Evolutionary conservation across 2,329 filamentous ascomycete species (phyloP).

Genomic region (Talaromyces verruculosus): DNA sequence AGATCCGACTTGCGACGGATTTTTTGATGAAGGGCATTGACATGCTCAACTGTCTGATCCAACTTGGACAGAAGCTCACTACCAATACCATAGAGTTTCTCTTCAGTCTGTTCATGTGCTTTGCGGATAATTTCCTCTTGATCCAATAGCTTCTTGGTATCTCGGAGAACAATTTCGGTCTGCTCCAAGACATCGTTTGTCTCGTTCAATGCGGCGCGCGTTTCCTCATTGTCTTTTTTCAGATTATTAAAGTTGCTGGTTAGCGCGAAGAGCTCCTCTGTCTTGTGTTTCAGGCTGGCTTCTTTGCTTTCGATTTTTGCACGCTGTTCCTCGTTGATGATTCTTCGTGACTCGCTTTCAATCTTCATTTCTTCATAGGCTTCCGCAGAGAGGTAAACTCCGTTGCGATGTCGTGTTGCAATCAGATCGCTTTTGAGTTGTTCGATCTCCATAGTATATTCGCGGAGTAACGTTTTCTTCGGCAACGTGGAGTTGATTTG

Average conservation of each 20-base stretch:
- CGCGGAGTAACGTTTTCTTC: constrained; percentile 86
- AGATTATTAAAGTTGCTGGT: constrained; percentile 84
- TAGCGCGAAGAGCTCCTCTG: constrained; percentile 84
- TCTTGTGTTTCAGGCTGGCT: constrained; percentile 83
- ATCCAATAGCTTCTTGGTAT: constrained; percentile 71
- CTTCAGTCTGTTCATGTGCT: constrained; percentile 83
- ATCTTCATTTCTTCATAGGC: constrained; percentile 87
- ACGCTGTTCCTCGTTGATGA: constrained; percentile 86
- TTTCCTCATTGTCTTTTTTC: constrained; percentile 85
- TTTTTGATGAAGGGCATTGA: constrained; percentile 80
- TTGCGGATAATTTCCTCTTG: constrained; percentile 78
- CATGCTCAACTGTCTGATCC: constrained; percentile 73
- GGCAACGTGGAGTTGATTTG: constrained; percentile 89
- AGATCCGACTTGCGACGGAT: constrained; percentile 81
- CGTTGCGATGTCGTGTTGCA: constrained; percentile 87
- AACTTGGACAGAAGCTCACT: constrained; percentile 75
- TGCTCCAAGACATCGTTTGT: constrained; percentile 81
- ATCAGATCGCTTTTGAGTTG: constrained; percentile 92
- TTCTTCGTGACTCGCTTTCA: constrained; percentile 86
- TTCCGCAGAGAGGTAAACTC: constrained; percentile 88
- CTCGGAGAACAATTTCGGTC: constrained; percentile 77
- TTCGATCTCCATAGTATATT: constrained; percentile 91
- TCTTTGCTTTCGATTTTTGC: constrained; percentile 93
- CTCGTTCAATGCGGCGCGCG: constrained; percentile 68
- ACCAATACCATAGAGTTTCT: constrained; percentile 70